phyloP scores from a whole-genome alignment of 305 asterid genomes.

The Striga hermonthica region DNA sequence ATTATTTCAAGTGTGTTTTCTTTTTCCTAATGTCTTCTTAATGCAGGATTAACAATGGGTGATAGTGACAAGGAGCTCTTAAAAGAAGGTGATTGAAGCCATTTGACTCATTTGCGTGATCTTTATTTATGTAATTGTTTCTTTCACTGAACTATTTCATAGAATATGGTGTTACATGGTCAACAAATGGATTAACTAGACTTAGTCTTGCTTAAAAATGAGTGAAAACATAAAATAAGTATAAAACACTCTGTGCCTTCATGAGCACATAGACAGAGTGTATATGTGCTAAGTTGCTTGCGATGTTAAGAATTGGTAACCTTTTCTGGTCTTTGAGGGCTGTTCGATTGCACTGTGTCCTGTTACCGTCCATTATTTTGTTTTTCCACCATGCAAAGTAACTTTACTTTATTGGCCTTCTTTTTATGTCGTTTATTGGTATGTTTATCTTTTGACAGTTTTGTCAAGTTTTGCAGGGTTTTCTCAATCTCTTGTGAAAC shows the following conservation, averaged over 20 bases:
- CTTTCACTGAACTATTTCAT: not conserved
- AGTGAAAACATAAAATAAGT: conserved; percentile 13
- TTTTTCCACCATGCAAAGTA: not conserved
- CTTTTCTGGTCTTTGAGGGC: not conserved
- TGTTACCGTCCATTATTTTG: not conserved
- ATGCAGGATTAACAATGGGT: conserved; percentile 42
- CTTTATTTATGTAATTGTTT: not conserved
- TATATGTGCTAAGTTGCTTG: not conserved
- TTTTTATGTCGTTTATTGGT: conserved; percentile 16
- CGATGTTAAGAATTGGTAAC: conserved; percentile 8
- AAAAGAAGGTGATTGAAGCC: conserved; percentile 36
- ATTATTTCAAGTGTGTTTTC: not conserved
- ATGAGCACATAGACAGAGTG: not conserved
- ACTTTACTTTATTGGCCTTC: conserved; percentile 1
- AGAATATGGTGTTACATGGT: not conserved
- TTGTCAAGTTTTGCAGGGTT: conserved; percentile 43
- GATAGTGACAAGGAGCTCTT: conserved; percentile 31
- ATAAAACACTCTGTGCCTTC: not conserved
- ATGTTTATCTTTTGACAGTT: conserved; percentile 20
- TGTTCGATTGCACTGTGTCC: not conserved
- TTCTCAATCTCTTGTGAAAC: conserved; percentile 33
- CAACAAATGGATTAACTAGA: not conserved
- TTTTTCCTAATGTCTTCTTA: conserved; percentile 28
- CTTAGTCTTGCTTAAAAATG: conserved; percentile 3
- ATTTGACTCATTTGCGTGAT: conserved; percentile 13